Conservation (phyloP, 345 rosid genomes). For the Syzygium grande region DNA sequence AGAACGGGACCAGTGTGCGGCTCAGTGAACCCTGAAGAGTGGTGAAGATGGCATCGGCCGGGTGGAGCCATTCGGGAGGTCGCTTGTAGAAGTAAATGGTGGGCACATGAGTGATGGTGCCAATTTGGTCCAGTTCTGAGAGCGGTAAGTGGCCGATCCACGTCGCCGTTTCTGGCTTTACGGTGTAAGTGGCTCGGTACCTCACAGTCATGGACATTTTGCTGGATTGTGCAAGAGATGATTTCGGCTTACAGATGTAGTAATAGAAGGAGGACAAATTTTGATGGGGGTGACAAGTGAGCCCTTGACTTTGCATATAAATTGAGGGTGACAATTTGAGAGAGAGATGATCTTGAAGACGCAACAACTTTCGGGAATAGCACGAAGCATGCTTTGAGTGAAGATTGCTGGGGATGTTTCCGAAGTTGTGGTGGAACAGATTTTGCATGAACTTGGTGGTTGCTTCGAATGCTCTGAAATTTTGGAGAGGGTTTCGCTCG, state of each 20-base stretch:
- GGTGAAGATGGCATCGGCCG: slow-evolving; percentile 6
- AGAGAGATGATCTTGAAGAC: not conserved
- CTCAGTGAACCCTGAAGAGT: slow-evolving; percentile 30
- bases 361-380: not conserved
- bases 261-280: not conserved
- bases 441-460: not conserved
- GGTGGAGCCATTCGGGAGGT: slow-evolving; percentile 9
- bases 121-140: slow-evolving; percentile 51
- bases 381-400: not conserved
- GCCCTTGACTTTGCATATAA: not conserved
- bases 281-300: not conserved
- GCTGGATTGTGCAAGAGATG: not conserved
- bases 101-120: slow-evolving; percentile 47
- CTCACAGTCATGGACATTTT: slow-evolving; percentile 6
- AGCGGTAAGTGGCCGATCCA: slow-evolving; percentile 26
- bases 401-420: not conserved
- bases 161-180: slow-evolving; percentile 38
- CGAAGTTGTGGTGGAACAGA: not conserved
- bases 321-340: not conserved
- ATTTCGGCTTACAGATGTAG: not conserved
- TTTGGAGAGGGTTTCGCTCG: not conserved
- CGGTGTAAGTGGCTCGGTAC: slow-evolving; percentile 3
- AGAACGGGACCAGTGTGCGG: slow-evolving; percentile 30
- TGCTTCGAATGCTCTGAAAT: not conserved
- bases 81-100: slow-evolving; percentile 49